phyloP scores from a whole-genome alignment of 768 basidiomycete genomes.

The Amanita exitialis region DNA sequence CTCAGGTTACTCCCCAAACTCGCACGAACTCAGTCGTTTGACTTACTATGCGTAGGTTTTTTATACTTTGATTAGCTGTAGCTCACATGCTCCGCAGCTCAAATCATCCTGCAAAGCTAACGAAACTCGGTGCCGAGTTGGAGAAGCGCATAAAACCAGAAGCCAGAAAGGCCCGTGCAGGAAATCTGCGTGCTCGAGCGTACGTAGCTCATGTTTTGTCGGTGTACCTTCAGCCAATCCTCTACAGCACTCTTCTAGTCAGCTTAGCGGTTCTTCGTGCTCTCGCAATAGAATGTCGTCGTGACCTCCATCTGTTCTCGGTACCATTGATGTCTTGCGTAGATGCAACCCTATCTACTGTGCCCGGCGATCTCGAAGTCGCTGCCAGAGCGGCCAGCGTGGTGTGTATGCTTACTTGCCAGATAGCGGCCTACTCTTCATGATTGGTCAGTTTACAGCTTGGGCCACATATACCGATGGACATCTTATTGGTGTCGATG shows the following conservation, averaged over 20 bases:
- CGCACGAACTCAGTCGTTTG: conserved; percentile 76
- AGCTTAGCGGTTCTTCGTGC: conserved; percentile 76
- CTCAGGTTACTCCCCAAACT: conserved; percentile 71
- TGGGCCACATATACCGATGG: conserved; percentile 93
- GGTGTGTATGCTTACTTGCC: conserved; percentile 30
- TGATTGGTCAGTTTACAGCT: conserved; percentile 59
- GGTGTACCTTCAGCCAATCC: conserved; percentile 7
- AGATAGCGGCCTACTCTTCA: not conserved
- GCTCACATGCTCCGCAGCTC: conserved; percentile 27
- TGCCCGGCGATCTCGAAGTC: conserved; percentile 65
- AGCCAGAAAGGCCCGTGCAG: conserved; percentile 57
- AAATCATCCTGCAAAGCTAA: conserved; percentile 71
- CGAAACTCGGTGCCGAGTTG: conserved; percentile 66
- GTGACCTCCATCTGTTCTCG: conserved; percentile 70
- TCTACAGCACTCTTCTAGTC: conserved; percentile 61
- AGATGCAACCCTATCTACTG: conserved; percentile 40
- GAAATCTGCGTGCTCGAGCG: conserved; percentile 75
- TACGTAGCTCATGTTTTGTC: conserved; percentile 28
- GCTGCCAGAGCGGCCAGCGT: conserved; percentile 70
- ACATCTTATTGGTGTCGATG: conserved; percentile 71
- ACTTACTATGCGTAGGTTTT: conserved; percentile 66
- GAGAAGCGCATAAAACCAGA: conserved; percentile 65
- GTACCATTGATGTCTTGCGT: conserved; percentile 59
- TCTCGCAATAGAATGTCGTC: conserved; percentile 78
- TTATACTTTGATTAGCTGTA: not conserved